Conservation (phyloP, 768 basidiomycete species). For the Asterophora lycoperdoides region DNA sequence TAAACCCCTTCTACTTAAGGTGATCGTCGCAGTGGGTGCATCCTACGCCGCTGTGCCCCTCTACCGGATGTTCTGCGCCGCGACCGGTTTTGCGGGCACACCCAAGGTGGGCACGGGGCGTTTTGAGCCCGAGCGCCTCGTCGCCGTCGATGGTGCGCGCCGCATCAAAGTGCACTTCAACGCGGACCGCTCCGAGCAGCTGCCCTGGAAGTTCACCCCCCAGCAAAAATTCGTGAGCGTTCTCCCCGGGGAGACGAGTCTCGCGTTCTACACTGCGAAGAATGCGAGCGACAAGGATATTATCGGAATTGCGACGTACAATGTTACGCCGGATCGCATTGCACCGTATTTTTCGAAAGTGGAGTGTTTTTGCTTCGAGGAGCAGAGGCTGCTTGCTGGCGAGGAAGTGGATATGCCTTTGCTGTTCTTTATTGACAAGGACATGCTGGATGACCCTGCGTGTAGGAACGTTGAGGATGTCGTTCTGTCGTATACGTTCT, state of each 20-base stretch:
- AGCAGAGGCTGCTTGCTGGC: constrained; percentile 88
- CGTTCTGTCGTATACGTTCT: constrained; percentile 96
- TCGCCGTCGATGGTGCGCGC: constrained; percentile 61
- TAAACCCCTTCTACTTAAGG: constrained; percentile 38
- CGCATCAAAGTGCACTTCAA: constrained; percentile 96
- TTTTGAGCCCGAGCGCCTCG: constrained; percentile 81
- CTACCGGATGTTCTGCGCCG: constrained; percentile 97
- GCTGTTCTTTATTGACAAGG: constrained; percentile 98
- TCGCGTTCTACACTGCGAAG: constrained; percentile 94
- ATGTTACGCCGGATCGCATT: constrained; percentile 97
- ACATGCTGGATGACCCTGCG: constrained; percentile 88
- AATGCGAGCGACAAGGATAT: constrained; percentile 83
- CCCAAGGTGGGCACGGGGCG: constrained; percentile 85
- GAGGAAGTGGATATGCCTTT: constrained; percentile 99
- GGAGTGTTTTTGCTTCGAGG: constrained; percentile 99
- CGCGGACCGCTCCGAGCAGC: constrained; percentile 80
- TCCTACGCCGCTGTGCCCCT: constrained; percentile 98
- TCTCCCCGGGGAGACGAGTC: constrained; percentile 89
- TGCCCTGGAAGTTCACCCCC: constrained; percentile 92
- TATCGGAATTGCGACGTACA: constrained; percentile 98
- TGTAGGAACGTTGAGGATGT: constrained; percentile 87
- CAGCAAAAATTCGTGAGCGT: constrained; percentile 89
- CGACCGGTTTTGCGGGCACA: constrained; percentile 95
- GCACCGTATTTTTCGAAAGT: constrained; percentile 99
- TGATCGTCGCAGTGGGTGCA: constrained; percentile 72